Evolutionary conservation across 805 yeast genomes (phyloP).

Genomic region (Lipomyces orientalis): DNA sequence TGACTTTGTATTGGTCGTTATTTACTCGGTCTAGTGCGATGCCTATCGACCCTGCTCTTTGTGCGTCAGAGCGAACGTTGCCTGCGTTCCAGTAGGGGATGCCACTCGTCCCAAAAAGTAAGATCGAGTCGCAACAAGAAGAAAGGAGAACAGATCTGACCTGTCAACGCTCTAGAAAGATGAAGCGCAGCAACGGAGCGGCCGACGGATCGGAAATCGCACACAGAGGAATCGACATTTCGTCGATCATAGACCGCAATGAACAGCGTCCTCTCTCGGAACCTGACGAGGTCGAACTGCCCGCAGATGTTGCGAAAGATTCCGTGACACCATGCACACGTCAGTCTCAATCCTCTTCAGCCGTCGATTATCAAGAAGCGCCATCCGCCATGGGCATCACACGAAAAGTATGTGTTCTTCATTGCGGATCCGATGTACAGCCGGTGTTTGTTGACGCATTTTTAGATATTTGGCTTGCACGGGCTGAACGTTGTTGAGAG

Average conservation of each 20-base stretch:
- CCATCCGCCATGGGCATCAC: conserved; percentile 1
- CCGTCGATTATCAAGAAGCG: neutral
- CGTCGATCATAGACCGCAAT: neutral
- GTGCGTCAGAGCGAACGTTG: conserved; percentile 34
- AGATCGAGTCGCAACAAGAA: neutral
- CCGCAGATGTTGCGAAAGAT: neutral
- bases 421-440: neutral
- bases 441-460: neutral
- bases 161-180: neutral
- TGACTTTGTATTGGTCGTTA: neutral
- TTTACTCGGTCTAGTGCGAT: conserved; percentile 25
- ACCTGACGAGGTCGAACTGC: neutral
- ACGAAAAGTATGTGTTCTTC: neutral
- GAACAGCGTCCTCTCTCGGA: neutral
- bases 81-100: conserved; percentile 19
- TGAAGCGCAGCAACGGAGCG: neutral
- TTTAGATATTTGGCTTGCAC: conserved; percentile 2
- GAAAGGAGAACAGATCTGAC: neutral
- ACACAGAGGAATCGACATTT: neutral
- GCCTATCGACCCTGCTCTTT: conserved; percentile 36
- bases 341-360: neutral
- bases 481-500: conserved; percentile 3
- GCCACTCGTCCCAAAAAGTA: neutral
- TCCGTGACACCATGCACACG: neutral
- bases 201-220: neutral